These are phyloP conservation scores for Mrakia blollopis DNA, from an alignment of 768 basidiomycete species.

Conservation along the genomic window DNA sequence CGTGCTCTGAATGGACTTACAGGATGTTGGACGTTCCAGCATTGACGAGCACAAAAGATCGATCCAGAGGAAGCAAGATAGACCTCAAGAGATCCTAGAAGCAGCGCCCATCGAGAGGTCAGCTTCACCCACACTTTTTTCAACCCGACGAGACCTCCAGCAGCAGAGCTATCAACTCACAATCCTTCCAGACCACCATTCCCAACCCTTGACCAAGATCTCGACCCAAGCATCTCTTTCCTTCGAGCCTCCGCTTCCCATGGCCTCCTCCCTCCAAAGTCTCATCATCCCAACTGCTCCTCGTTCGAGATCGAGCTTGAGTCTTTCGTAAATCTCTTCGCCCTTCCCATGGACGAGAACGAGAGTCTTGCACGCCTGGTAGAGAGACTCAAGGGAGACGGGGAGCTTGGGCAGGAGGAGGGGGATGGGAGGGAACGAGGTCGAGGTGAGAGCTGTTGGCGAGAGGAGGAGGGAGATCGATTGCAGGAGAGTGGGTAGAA, in stretches of 20 bases:
- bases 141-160: no score
- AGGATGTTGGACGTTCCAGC: neutral
- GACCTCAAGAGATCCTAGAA: slow-evolving; percentile 12
- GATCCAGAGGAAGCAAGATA: slow-evolving; percentile 4
- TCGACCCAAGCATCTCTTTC: slow-evolving; percentile 7
- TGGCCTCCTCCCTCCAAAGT: slow-evolving; percentile 12
- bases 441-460: neutral
- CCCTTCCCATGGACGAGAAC: slow-evolving; percentile 15
- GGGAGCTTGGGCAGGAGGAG: slow-evolving; percentile 11
- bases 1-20: neutral
- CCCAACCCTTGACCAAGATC: slow-evolving; percentile 9
- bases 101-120: neutral
- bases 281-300: slow-evolving; percentile 10
- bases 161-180: neutral
- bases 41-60: slow-evolving; percentile 6
- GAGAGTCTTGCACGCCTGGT: slow-evolving; percentile 22
- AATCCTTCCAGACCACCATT: slow-evolving; percentile 10
- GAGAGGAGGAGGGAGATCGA: slow-evolving; percentile 15
- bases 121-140: neutral
- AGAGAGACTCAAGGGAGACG: slow-evolving; percentile 1
- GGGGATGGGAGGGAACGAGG: slow-evolving; percentile 5
- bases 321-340: slow-evolving; percentile 2
- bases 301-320: slow-evolving; percentile 16
- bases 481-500: slow-evolving; percentile 5
- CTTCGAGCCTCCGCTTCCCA: neutral